Conservation (phyloP, 257 asterid genomes). For the Cruciata laevipes region DNA sequence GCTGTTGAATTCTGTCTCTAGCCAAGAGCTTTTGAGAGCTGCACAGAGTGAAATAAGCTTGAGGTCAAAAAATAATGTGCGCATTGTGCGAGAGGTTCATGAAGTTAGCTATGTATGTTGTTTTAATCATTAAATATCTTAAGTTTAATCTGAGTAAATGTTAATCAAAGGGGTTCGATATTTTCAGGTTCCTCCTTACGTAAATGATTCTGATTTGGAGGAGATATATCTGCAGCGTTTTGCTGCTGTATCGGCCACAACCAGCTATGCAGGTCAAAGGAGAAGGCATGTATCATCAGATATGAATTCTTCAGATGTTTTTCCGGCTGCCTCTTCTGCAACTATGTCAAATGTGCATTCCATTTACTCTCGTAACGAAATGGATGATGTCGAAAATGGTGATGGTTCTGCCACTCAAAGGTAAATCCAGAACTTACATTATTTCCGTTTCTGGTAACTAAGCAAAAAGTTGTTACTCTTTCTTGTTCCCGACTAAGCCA, state of each 20-base stretch:
- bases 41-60: constrained; percentile 36
- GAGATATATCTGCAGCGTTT: constrained; percentile 34
- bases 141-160: not conserved
- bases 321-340: constrained; percentile 12
- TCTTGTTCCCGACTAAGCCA: not conserved
- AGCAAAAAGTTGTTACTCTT: not conserved
- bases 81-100: constrained; percentile 17
- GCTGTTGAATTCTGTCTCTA: constrained; percentile 19
- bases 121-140: not conserved
- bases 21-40: constrained; percentile 58
- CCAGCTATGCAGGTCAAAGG: constrained; percentile 25
- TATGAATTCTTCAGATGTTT: constrained; percentile 23
- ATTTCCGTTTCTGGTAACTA: not conserved
- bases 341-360: constrained; percentile 20
- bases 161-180: constrained; percentile 6
- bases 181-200: constrained; percentile 29
- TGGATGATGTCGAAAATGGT: constrained; percentile 14
- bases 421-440: constrained; percentile 21
- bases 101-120: constrained; percentile 30
- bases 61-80: constrained; percentile 25
- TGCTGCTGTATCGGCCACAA: constrained; percentile 30
- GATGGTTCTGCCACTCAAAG: constrained; percentile 25
- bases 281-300: constrained; percentile 31
- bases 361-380: constrained; percentile 10
- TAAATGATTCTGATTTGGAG: constrained; percentile 31